Evolutionary conservation across 169 alveolate species (phyloP).

Genomic region (Cryptosporidium parvum): DNA sequence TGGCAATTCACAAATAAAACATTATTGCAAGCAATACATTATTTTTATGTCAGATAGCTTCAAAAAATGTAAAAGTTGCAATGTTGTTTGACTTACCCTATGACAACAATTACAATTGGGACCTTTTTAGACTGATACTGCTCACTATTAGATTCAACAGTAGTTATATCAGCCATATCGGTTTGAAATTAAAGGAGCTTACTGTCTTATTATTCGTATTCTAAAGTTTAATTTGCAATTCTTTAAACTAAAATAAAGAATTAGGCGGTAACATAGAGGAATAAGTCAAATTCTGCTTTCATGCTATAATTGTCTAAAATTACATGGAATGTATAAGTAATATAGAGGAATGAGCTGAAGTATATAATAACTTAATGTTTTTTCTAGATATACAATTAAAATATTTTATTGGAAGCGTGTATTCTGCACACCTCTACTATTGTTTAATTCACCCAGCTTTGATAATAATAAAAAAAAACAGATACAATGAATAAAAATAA

Average conservation of each 20-base stretch:
- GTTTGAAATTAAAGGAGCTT: background rate
- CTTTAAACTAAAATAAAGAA: background rate
- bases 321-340: no score
- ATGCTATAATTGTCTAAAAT: background rate
- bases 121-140: background rate
- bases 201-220: background rate
- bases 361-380: no score
- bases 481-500: background rate
- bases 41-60: background rate
- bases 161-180: background rate
- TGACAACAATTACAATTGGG: constrained; percentile 67
- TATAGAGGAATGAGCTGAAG: background rate
- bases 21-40: background rate
- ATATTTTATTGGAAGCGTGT: background rate
- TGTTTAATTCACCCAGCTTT: background rate
- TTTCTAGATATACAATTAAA: no score
- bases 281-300: background rate
- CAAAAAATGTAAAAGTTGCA: background rate
- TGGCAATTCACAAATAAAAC: background rate
- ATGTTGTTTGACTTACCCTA: constrained; percentile 45
- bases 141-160: background rate
- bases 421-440: constrained; percentile 1
- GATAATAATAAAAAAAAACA: background rate
- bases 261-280: background rate
- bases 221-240: background rate